Percentiles rank a stretch among this genome's conserved stretches.
phyloP scores from a whole-genome alignment of 2,329 filamentous ascomycete species.

The Colletotrichum magnum region DNA sequence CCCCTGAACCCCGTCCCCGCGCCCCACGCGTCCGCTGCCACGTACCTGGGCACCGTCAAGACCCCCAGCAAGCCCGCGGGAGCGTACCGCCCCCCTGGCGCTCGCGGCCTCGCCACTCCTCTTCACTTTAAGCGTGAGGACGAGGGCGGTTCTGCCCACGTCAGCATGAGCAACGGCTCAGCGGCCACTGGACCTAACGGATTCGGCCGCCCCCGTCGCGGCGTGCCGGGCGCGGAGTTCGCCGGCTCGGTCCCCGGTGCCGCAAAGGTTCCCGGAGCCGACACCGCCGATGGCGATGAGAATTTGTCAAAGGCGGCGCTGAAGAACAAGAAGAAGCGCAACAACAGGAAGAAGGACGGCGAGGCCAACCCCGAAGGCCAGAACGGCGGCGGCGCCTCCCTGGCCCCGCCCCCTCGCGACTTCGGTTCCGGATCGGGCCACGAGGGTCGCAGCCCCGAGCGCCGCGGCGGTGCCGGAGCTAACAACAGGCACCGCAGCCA shows the following conservation, averaged over 20 bases:
- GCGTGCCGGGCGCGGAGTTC: constrained; percentile 89
- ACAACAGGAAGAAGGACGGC: constrained; percentile 89
- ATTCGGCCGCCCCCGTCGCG: constrained; percentile 82
- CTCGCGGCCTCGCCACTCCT: constrained; percentile 88
- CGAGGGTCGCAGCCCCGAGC: constrained; percentile 76
- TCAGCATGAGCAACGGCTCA: constrained; percentile 83
- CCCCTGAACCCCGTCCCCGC: constrained; percentile 81
- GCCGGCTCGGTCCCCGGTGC: constrained; percentile 72
- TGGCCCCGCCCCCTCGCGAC: constrained; percentile 60
- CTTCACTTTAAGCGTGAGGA: constrained; percentile 98
- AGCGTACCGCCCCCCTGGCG: constrained; percentile 94
- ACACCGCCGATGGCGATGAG: constrained; percentile 76
- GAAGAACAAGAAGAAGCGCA: constrained; percentile 99
- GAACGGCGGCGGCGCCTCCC: constrained; percentile 61
- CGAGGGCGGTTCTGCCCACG: constrained; percentile 91
- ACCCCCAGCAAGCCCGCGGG: constrained; percentile 97
- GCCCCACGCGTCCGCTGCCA: constrained; percentile 85
- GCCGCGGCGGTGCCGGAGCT: constrained; percentile 64
- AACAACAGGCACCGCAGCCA: constrained; percentile 65
- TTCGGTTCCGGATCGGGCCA: constrained; percentile 43
- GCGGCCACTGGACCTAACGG: constrained; percentile 80
- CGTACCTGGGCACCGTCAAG: constrained; percentile 89
- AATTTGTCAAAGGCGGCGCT: constrained; percentile 85
- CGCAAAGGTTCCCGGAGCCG: constrained; percentile 73
- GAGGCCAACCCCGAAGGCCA: constrained; percentile 70